Conservation (phyloP, 495 filamentous ascomycete genomes). For the Astrothelium macrocarpum region DNA sequence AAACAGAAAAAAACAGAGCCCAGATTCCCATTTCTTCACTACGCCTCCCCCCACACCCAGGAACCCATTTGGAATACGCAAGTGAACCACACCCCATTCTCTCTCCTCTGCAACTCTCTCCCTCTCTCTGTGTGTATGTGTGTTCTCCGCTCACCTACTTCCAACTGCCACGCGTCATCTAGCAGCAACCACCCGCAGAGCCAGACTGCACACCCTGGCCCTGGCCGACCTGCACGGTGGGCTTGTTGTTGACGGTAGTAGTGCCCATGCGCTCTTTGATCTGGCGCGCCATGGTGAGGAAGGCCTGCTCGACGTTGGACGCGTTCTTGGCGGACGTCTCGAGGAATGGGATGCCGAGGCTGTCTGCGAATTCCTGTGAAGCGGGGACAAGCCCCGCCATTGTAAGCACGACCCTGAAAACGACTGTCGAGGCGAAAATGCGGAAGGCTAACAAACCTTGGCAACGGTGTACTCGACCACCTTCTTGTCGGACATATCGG, state of each 20-base stretch:
- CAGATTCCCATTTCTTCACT: background rate
- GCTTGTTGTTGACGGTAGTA: slow-evolving; percentile 95
- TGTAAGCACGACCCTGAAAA: background rate
- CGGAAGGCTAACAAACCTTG: slow-evolving; percentile 56
- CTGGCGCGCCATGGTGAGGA: slow-evolving; percentile 98
- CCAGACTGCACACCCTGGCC: slow-evolving; percentile 91
- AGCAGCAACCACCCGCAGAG: slow-evolving; percentile 89
- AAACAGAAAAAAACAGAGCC: too few relatives aligned
- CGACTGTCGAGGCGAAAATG: too few relatives aligned
- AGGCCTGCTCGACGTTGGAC: slow-evolving; percentile 98
- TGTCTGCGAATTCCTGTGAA: slow-evolving; percentile 90
- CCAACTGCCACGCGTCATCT: slow-evolving; percentile 32
- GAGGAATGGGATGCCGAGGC: slow-evolving; percentile 97
- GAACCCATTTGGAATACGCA: background rate
- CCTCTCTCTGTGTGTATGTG: too few relatives aligned
- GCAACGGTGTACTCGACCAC: slow-evolving; percentile 98
- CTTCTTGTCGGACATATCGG: slow-evolving; percentile 99
- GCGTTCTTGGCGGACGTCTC: slow-evolving; percentile 99
- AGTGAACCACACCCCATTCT: background rate
- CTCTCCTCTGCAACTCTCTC: slow-evolving; percentile 5
- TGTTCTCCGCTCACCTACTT: slow-evolving; percentile 7
- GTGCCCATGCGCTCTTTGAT: slow-evolving; percentile 99
- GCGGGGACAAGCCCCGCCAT: background rate
- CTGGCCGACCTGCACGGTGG: slow-evolving; percentile 86
- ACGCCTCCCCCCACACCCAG: background rate